Evolutionary conservation across 2,329 filamentous ascomycete species (phyloP), one percentile per base, ranked within the genome.

Genomic region (Stachybotrys elegans): DNA sequence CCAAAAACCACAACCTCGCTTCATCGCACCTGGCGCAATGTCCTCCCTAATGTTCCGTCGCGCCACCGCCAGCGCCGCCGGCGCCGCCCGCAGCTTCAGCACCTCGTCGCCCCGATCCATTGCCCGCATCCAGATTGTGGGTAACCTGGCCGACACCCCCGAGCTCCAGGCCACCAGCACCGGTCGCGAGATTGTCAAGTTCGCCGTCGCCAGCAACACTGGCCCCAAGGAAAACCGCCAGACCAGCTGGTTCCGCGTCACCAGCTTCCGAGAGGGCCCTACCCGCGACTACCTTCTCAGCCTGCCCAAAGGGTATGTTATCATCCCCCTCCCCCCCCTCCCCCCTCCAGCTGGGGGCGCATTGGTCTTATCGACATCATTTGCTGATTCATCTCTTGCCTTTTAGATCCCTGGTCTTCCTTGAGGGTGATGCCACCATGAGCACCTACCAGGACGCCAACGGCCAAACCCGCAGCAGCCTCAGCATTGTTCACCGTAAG

Each of bases 201-300:
- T 95, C 64, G 71, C 81, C 5, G 71, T 98, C 50, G 91, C 81
- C 42, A 86, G 81, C 57, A 83, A 72, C 64, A 65, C 63, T 47
- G 89, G 89, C 13, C 68, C 73, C 48, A 72, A 69, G 52, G 85
- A 92, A 14, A 86, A 88, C 67, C 75, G 81, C 60, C 77, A 81
- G 61, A 88, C 86, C 22, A 93, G 84, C 73, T 97, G 87, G 86
- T 97, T 94, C 76, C 77, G 76, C 46, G 74, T 97, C 44, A 74
- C 82, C 25, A 81, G 76, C 69, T 97, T 97, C 63, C 70, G 72
- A 13, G 82, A 88, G 51, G 87, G 85, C 12, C 67, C 77, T 40
- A 73, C 78, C 62, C 83, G 84, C 59, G 87, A 95, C 50, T 84
- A 79, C 59, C 63, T 95, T 55, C 69, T 87, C 59, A 72, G 68